These are phyloP conservation scores for Eimeria zaria DNA, from an alignment of 169 alveolate genomes.

Conservation along the genomic window DNA sequence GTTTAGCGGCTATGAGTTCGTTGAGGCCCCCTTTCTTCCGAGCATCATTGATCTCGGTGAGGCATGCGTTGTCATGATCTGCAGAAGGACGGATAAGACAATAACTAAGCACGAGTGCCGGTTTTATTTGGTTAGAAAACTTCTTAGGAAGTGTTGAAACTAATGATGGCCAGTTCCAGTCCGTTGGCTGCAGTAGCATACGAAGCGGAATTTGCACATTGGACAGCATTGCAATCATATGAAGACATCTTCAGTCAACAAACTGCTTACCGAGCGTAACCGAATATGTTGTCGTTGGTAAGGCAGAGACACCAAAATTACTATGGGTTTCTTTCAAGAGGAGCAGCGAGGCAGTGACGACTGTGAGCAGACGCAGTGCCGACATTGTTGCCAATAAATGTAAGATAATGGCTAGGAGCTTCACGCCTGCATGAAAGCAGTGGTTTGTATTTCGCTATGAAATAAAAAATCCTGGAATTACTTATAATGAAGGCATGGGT, in stretches of 20 bases:
- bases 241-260: neutral
- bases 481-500: neutral
- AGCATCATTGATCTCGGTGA: slow-evolving; percentile 5
- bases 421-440: neutral
- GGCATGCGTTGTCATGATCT: neutral
- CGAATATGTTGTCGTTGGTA: neutral
- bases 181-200: neutral
- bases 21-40: neutral
- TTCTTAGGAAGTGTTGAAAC: too few relatives aligned
- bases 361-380: neutral
- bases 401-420: neutral
- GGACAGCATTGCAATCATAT: neutral
- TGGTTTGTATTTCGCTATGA: neutral
- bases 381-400: neutral
- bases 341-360: slow-evolving; percentile 1
- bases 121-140: neutral
- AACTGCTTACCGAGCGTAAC: neutral
- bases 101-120: too few relatives aligned
- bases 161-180: too few relatives aligned
- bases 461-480: neutral
- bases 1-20: neutral
- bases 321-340: neutral
- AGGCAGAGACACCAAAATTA: neutral
- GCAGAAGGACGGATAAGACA: neutral
- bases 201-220: neutral